phyloP scores from a whole-genome alignment of 2,329 filamentous ascomycete genomes.

The Chaetomium olivaceum region DNA sequence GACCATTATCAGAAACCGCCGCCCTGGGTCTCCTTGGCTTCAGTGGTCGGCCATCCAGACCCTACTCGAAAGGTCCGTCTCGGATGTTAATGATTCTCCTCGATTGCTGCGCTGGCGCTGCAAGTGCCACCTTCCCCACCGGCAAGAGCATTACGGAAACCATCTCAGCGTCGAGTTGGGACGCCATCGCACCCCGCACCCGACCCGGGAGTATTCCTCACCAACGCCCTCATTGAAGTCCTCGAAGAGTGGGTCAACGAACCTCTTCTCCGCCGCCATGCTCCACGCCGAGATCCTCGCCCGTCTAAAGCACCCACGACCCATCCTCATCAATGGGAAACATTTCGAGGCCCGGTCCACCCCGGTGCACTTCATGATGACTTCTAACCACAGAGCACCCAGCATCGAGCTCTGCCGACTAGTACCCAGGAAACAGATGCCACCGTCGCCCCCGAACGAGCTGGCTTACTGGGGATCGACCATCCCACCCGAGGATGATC shows the following conservation, averaged over 20 bases:
- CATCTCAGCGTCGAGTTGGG: conserved; percentile 63
- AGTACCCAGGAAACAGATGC: conserved; percentile 38
- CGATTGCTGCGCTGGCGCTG: conserved; percentile 61
- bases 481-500: conserved; percentile 17
- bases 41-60: conserved; percentile 65
- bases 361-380: conserved; percentile 65
- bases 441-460: conserved; percentile 41
- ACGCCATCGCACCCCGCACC: conserved; percentile 60
- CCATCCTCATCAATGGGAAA: conserved; percentile 58
- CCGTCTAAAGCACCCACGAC: conserved; percentile 60
- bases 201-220: conserved; percentile 61
- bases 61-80: conserved; percentile 56
- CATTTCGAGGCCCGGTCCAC: conserved; percentile 60
- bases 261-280: conserved; percentile 61
- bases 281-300: conserved; percentile 61
- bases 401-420: conserved; percentile 57
- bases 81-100: conserved; percentile 59
- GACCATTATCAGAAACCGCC: conserved; percentile 45
- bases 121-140: conserved; percentile 59
- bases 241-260: conserved; percentile 56
- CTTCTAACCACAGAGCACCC: conserved; percentile 58
- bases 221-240: conserved; percentile 59
- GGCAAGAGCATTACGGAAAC: conserved; percentile 62
- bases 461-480: conserved; percentile 19
- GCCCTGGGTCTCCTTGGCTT: conserved; percentile 54